Evolutionary conservation across 805 yeast genomes (phyloP).

Genomic region (Wickerhamiella domercqiae): DNA sequence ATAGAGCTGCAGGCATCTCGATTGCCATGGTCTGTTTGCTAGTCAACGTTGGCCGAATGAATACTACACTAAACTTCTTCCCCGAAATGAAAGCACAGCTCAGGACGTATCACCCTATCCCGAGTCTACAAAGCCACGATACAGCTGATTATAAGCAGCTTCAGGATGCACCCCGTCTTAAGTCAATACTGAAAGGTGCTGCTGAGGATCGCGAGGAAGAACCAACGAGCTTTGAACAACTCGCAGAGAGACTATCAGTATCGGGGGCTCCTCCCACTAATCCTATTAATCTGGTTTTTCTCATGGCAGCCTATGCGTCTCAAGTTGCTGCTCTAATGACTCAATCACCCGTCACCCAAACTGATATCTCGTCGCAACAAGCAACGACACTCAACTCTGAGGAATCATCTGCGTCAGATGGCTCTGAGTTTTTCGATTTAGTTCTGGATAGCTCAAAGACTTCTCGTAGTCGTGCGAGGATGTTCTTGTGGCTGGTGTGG

Average conservation of each 20-base stretch:
- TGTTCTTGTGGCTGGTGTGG: conserved; percentile 75
- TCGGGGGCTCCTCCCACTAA: conserved; percentile 34
- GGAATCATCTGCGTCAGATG: too few relatives aligned
- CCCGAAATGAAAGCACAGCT: conserved; percentile 90
- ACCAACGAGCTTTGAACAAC: conserved; percentile 8
- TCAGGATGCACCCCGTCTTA: conserved; percentile 89
- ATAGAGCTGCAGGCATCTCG: conserved; percentile 43
- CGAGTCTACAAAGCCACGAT: conserved; percentile 62
- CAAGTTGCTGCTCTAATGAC: conserved; percentile 33
- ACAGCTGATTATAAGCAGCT: conserved; percentile 51
- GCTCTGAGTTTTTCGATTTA: conserved; percentile 31
- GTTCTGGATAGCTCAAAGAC: conserved; percentile 47
- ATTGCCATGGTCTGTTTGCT: conserved; percentile 70
- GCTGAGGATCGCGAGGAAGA: conserved; percentile 47
- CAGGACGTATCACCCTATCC: conserved; percentile 87
- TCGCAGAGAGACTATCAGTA: conserved; percentile 1
- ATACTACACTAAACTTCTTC: conserved; percentile 84
- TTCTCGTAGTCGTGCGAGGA: conserved; percentile 50
- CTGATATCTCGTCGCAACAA: too few relatives aligned
- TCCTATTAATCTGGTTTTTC: conserved; percentile 61
- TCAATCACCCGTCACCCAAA: too few relatives aligned
- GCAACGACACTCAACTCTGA: too few relatives aligned
- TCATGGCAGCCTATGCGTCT: conserved; percentile 47
- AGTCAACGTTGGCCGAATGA: conserved; percentile 85
- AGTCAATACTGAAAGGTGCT: conserved; percentile 76